Percentiles rank a stretch among this genome's conserved stretches.
phyloP scores from a whole-genome alignment of 2,329 filamentous ascomycete species.

The Blumeriella jaapii region DNA sequence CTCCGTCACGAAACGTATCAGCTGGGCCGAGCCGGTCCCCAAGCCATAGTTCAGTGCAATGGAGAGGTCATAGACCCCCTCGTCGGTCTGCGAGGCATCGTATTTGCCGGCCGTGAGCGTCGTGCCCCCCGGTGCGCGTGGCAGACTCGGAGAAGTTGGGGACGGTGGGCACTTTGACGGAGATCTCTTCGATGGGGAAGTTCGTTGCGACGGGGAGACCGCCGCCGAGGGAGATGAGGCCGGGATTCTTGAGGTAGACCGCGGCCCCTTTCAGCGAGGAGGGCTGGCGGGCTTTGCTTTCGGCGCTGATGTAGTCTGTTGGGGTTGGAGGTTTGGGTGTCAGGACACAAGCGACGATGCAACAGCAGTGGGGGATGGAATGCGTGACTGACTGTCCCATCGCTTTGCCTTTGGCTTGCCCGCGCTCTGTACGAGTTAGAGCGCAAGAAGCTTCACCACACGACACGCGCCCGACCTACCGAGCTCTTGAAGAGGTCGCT shows the following conservation, averaged over 20 bases:
- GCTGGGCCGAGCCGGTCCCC: slow-evolving; percentile 71
- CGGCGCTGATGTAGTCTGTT: slow-evolving; percentile 47
- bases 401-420: slow-evolving; percentile 65
- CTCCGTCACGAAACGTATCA: slow-evolving; percentile 85
- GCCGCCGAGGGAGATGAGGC: slow-evolving; percentile 81
- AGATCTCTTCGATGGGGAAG: slow-evolving; percentile 79
- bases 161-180: slow-evolving; percentile 58
- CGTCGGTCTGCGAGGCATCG: slow-evolving; percentile 52
- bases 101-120: slow-evolving; percentile 67
- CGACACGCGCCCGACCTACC: slow-evolving; percentile 32
- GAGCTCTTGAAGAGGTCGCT: slow-evolving; percentile 76
- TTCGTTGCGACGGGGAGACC: slow-evolving; percentile 81
- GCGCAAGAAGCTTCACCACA: slow-evolving; percentile 8
- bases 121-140: slow-evolving; percentile 46
- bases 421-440: slow-evolving; percentile 31
- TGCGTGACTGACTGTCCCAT: slow-evolving; percentile 61
- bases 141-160: slow-evolving; percentile 62
- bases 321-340: no score
- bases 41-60: slow-evolving; percentile 92
- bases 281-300: slow-evolving; percentile 48
- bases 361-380: slow-evolving; percentile 9
- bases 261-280: slow-evolving; percentile 78
- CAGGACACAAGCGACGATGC: slow-evolving; percentile 3
- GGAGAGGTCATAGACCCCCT: slow-evolving; percentile 56
- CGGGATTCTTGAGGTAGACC: slow-evolving; percentile 65